phyloP scores from a whole-genome alignment of 495 filamentous ascomycete species.

The Aspergillus funiculosus region DNA sequence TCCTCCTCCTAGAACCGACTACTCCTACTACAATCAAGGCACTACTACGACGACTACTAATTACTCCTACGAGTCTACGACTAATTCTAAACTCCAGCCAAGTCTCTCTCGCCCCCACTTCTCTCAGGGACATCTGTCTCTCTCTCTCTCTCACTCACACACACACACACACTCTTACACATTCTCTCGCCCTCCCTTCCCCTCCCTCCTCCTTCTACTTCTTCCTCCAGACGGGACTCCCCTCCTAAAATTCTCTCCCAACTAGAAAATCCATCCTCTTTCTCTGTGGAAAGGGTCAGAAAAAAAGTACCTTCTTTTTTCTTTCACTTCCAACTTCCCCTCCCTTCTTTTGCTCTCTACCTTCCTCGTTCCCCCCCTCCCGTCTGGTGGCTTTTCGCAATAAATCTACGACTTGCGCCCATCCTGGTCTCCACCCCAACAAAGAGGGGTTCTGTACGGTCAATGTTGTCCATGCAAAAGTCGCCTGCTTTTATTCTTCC shows the following conservation, averaged over 20 bases:
- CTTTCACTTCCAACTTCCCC: conserved; percentile 1
- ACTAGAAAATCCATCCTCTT: no score
- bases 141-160: not conserved
- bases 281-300: no score
- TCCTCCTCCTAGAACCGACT: not conserved
- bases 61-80: not conserved
- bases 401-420: no score
- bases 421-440: conserved; percentile 8
- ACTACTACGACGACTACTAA: no score
- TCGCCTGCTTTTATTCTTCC: conserved; percentile 20
- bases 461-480: conserved; percentile 47
- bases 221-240: not conserved
- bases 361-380: not conserved
- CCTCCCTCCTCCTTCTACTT: not conserved
- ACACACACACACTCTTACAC: not conserved
- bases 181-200: not conserved
- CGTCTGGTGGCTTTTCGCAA: no score
- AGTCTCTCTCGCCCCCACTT: conserved; percentile 15
- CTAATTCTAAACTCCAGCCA: conserved; percentile 9
- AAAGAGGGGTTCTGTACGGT: conserved; percentile 18
- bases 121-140: conserved; percentile 6
- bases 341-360: not conserved
- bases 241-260: no score
- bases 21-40: no score
- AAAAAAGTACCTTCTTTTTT: no score